Conservation (phyloP, 257 asterid species). For the Solanum virginianum region DNA sequence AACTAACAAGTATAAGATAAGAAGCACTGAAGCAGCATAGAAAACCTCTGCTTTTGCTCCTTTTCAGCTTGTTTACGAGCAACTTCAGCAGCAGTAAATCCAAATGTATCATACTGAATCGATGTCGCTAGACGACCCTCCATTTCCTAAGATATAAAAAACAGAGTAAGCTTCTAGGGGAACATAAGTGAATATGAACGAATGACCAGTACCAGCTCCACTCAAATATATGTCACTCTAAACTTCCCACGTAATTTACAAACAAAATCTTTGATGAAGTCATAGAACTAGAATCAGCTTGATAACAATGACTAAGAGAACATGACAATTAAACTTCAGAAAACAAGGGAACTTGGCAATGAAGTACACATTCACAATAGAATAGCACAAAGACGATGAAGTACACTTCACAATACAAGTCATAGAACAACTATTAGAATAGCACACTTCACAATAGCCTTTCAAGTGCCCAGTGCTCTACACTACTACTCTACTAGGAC, state of each 20-base stretch:
- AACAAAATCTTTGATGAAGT: not conserved
- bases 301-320: not conserved
- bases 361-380: not conserved
- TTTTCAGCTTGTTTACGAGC: slow-evolving; percentile 83
- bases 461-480: not conserved
- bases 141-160: slow-evolving; percentile 48
- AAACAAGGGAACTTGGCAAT: not conserved
- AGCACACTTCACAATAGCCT: not conserved
- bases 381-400: not conserved
- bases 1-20: not conserved
- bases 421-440: not conserved
- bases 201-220: not conserved
- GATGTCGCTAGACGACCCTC: slow-evolving; percentile 68
- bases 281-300: not conserved
- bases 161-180: not conserved
- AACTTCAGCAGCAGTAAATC: slow-evolving; percentile 79
- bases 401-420: not conserved
- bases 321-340: not conserved
- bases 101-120: slow-evolving; percentile 87
- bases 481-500: not conserved
- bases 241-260: not conserved
- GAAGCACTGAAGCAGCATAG: not conserved
- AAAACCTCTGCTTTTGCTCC: slow-evolving; percentile 73
- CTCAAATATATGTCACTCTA: not conserved
- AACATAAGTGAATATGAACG: not conserved